Percentiles rank a stretch among this genome's conserved stretches.
These are phyloP conservation scores for Cercospora zeina DNA, from an alignment of 2,329 filamentous ascomycete genomes.

Conservation along the genomic window DNA sequence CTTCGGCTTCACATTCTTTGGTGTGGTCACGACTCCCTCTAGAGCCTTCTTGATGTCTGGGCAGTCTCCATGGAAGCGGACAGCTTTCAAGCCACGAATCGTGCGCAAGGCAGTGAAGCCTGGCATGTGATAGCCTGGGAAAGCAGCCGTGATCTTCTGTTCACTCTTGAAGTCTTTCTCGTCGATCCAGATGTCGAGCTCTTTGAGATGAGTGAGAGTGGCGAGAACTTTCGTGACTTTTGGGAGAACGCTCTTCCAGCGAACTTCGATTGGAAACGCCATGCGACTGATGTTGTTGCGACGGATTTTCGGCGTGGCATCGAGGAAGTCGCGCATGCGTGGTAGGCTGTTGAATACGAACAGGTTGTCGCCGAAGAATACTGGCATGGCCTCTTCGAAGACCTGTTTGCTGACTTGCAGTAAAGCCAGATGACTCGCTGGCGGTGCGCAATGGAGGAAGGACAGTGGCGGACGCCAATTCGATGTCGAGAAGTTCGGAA, in stretches of 20 bases:
- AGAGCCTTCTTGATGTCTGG: slow-evolving; percentile 4
- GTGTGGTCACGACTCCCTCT: slow-evolving; percentile 5
- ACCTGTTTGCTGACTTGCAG: slow-evolving; percentile 25
- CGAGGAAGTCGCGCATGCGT: not conserved
- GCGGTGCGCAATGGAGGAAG: not conserved
- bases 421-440: slow-evolving; percentile 16
- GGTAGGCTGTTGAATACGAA: slow-evolving; percentile 4
- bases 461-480: not conserved
- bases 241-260: not conserved
- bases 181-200: slow-evolving; percentile 20
- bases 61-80: slow-evolving; percentile 20
- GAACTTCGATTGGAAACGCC: not conserved
- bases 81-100: slow-evolving; percentile 14
- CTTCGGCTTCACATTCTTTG: not conserved
- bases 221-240: slow-evolving; percentile 16
- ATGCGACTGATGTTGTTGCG: slow-evolving; percentile 1
- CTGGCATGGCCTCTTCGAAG: slow-evolving; percentile 22
- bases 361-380: slow-evolving; percentile 23
- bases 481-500: not conserved
- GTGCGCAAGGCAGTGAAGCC: slow-evolving; percentile 13
- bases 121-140: slow-evolving; percentile 8
- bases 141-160: not conserved
- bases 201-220: slow-evolving; percentile 6
- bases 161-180: slow-evolving; percentile 10
- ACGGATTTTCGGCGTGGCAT: not conserved